Conservation (phyloP, 2,329 filamentous ascomycete species). For the Xylaria sp. region DNA sequence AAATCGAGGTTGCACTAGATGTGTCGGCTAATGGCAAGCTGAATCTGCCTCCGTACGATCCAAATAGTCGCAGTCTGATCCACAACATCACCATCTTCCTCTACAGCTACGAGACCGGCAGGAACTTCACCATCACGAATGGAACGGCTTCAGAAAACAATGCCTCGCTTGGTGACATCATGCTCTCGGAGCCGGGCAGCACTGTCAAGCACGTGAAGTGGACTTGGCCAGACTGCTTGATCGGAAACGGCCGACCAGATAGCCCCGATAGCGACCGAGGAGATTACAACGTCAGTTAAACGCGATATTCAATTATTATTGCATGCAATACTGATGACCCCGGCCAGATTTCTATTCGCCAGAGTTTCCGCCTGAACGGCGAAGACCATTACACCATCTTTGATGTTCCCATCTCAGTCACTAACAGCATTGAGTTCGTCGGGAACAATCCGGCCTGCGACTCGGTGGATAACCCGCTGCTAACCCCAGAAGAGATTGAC, state of each 20-base stretch:
- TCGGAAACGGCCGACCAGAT: slow-evolving; percentile 60
- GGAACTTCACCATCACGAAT: slow-evolving; percentile 73
- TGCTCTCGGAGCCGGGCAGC: slow-evolving; percentile 66
- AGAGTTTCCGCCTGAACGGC: slow-evolving; percentile 70
- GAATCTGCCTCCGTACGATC: slow-evolving; percentile 60
- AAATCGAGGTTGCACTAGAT: slow-evolving; percentile 69
- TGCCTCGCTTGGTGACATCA: slow-evolving; percentile 65
- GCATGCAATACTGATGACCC: neutral
- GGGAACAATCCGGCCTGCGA: slow-evolving; percentile 55
- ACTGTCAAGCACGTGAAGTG: slow-evolving; percentile 78
- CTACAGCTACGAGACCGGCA: slow-evolving; percentile 64
- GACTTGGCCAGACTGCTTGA: slow-evolving; percentile 72
- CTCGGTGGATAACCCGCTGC: slow-evolving; percentile 56
- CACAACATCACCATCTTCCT: slow-evolving; percentile 71
- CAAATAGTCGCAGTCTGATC: slow-evolving; percentile 61
- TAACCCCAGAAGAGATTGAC: slow-evolving; percentile 53
- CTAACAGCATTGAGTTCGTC: slow-evolving; percentile 62
- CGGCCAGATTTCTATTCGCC: slow-evolving; percentile 68
- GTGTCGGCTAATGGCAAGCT: slow-evolving; percentile 69
- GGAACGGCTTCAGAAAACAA: slow-evolving; percentile 58
- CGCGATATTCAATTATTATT: neutral
- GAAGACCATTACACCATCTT: slow-evolving; percentile 72
- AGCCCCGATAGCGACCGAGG: slow-evolving; percentile 59
- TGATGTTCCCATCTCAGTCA: slow-evolving; percentile 71
- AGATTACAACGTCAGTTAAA: slow-evolving; percentile 61